These are phyloP conservation scores for Chlorella sp. DNA, from an alignment of 139 green algal species.

Conservation along the genomic window DNA sequence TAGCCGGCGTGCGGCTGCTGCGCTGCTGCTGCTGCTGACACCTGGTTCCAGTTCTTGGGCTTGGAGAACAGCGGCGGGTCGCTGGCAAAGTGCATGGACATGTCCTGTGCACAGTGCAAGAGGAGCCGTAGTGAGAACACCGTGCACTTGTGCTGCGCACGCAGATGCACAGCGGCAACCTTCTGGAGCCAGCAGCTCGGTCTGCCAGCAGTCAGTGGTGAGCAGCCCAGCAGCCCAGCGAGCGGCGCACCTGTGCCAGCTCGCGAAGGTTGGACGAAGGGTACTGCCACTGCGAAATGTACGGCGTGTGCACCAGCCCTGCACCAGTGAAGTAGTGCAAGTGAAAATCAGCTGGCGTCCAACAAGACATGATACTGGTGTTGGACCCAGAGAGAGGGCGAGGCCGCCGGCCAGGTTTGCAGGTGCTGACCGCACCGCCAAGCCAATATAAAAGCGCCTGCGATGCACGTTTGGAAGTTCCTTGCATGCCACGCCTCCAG, in stretches of 20 bases:
- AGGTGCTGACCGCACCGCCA: not conserved
- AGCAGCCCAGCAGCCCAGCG: not conserved
- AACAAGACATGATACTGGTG: not conserved
- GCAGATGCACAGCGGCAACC: not conserved
- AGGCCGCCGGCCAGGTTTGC: no score
- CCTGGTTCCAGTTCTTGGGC: conserved; percentile 43
- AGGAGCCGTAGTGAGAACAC: no score
- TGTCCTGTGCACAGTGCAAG: conserved; percentile 49
- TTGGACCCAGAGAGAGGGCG: no score
- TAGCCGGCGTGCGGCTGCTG: not conserved
- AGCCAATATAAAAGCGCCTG: no score
- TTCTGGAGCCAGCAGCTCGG: not conserved
- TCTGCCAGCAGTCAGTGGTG: not conserved
- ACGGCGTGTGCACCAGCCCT: conserved; percentile 59
- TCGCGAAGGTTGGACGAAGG: conserved; percentile 53
- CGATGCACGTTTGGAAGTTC: no score
- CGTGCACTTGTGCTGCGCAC: not conserved
- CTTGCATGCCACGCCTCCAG: not conserved
- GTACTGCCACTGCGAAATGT: conserved; percentile 58
- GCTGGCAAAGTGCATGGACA: conserved; percentile 81
- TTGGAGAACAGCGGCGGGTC: conserved; percentile 89
- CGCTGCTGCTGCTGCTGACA: not conserved
- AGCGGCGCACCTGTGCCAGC: conserved; percentile 35
- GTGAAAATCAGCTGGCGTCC: not conserved
- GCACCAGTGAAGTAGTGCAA: no score